Evolutionary conservation across 2,329 filamentous ascomycete species (phyloP).

Genomic region (Alternaria ethzedia): DNA sequence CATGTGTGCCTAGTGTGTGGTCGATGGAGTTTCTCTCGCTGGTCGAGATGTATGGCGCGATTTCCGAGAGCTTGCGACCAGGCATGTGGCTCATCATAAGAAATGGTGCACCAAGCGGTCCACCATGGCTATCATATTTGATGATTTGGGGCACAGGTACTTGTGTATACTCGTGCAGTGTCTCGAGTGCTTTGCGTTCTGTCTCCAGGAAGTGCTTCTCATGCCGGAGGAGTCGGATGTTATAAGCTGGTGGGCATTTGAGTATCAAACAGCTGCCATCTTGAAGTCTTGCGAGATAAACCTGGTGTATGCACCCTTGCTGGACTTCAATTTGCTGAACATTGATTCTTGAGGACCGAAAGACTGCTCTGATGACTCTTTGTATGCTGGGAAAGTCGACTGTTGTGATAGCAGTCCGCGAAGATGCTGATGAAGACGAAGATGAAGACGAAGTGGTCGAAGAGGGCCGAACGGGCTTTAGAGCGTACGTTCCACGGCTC

Average conservation of each 20-base stretch:
- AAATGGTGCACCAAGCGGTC: constrained; percentile 38
- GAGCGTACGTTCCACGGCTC: constrained; percentile 39
- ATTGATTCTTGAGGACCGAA: constrained; percentile 39
- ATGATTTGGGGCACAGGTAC: constrained; percentile 50
- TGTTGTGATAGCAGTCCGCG: constrained; percentile 21
- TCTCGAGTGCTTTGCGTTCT: constrained; percentile 49
- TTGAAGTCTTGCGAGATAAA: constrained; percentile 50
- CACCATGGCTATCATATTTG: constrained; percentile 45
- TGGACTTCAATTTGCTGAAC: constrained; percentile 46
- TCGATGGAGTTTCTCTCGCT: constrained; percentile 49
- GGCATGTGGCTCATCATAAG: constrained; percentile 43
- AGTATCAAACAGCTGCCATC: constrained; percentile 51
- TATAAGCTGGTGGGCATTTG: constrained; percentile 49
- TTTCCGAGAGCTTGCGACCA: constrained; percentile 43
- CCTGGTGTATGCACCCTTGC: constrained; percentile 47
- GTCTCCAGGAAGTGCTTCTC: constrained; percentile 51
- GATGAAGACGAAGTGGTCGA: constrained; percentile 35
- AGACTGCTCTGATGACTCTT: constrained; percentile 38
- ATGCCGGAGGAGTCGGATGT: constrained; percentile 50
- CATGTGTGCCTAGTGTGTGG: constrained; percentile 48
- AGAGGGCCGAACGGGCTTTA: constrained; percentile 29
- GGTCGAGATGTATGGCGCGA: constrained; percentile 41
- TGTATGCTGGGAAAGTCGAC: constrained; percentile 46
- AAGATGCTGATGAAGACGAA: constrained; percentile 34
- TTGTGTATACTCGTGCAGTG: constrained; percentile 44